A percentile compares a stretch with the other conserved stretches of the same genome.
These are phyloP conservation scores for Plantago ovata DNA, from an alignment of 257 asterid genomes.

Conservation along the genomic window DNA sequence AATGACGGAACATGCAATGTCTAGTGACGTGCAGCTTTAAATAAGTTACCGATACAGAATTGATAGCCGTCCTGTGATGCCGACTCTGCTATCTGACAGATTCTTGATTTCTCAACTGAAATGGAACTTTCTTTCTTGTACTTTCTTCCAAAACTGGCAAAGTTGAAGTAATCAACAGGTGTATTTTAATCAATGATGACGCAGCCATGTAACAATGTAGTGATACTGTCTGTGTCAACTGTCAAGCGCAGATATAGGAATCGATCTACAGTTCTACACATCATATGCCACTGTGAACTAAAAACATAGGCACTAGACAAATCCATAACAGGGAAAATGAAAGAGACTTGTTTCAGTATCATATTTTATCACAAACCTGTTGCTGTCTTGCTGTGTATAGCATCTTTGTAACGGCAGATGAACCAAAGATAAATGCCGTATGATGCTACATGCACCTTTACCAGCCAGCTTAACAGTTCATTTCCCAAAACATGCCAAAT, in stretches of 20 bases:
- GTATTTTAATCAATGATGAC: not conserved
- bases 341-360: constrained; percentile 13
- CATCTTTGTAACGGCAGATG: constrained; percentile 2
- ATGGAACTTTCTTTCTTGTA: not conserved
- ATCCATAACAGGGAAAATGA: not conserved
- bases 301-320: constrained; percentile 19
- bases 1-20: constrained; percentile 34
- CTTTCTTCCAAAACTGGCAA: constrained; percentile 11
- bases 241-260: no score
- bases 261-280: no score
- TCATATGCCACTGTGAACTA: constrained; percentile 5
- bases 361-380: constrained; percentile 6
- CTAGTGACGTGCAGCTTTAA: constrained; percentile 12
- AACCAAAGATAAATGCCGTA: not conserved
- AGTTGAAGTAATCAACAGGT: constrained; percentile 11
- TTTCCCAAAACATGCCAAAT: no score
- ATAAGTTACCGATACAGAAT: not conserved
- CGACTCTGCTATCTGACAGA: constrained; percentile 20
- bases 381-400: not conserved
- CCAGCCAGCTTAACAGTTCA: no score
- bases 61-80: constrained; percentile 31
- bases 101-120: constrained; percentile 27
- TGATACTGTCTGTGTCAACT: constrained; percentile 8
- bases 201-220: not conserved
- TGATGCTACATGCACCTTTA: not conserved